Evolutionary conservation across 1,284 basidiomycete species (phyloP).

Genomic region (Ustilago trichophora): DNA sequence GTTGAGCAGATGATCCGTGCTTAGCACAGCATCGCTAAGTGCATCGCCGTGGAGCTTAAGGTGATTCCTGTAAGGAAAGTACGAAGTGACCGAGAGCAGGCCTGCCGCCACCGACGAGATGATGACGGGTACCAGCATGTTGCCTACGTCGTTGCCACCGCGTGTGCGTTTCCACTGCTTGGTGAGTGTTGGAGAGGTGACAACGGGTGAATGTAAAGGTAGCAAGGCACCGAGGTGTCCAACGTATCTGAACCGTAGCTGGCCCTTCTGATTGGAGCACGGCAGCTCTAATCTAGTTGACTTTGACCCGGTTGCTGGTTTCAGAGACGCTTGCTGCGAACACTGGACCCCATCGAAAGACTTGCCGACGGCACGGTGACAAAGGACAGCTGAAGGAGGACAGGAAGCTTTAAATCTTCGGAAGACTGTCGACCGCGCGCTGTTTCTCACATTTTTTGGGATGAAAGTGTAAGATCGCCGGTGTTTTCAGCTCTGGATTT

Average conservation of each 20-base stretch:
- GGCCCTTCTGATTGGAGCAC: slow-evolving; percentile 17
- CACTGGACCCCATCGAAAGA: slow-evolving; percentile 2
- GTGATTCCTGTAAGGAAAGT: slow-evolving; percentile 39
- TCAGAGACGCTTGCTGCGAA: not conserved
- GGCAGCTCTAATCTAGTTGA: slow-evolving; percentile 12
- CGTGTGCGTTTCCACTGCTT: no score
- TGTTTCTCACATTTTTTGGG: slow-evolving; percentile 14
- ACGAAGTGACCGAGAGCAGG: slow-evolving; percentile 35
- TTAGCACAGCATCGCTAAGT: slow-evolving; percentile 1
- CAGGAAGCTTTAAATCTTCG: slow-evolving; percentile 10
- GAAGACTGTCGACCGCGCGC: slow-evolving; percentile 34
- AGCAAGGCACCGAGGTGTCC: not conserved
- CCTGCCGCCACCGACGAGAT: slow-evolving; percentile 35
- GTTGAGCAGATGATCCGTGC: slow-evolving; percentile 18
- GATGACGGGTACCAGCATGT: slow-evolving; percentile 33
- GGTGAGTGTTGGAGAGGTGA: not conserved
- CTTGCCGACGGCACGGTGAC: slow-evolving; percentile 30
- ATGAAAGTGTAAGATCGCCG: slow-evolving; percentile 17
- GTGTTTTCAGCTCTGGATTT: not conserved
- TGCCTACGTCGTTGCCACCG: not conserved
- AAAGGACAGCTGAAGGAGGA: not conserved
- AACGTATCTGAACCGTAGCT: slow-evolving; percentile 4
- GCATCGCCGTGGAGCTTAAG: slow-evolving; percentile 35
- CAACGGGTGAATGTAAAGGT: slow-evolving; percentile 1
- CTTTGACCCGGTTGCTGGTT: not conserved